A percentile compares a stretch with the other conserved stretches of the same genome.
Conservation (phyloP, 1,284 basidiomycete species). For the Rhizoctonia solani region DNA sequence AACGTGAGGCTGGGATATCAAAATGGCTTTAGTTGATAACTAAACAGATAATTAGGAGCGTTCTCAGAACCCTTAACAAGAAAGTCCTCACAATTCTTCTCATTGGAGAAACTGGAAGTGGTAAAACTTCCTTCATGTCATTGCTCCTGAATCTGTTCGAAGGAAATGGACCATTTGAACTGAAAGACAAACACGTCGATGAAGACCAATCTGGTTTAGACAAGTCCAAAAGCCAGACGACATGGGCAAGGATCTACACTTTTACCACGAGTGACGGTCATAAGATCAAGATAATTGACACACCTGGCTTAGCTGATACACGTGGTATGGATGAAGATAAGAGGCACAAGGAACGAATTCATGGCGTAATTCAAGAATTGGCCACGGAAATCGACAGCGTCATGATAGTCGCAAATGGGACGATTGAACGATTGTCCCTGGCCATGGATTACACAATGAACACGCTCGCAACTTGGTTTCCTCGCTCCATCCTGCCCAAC, state of each 20-base stretch:
- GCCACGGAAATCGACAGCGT: slow-evolving; percentile 36
- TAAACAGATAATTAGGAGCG: slow-evolving; percentile 10
- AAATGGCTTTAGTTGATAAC: no score
- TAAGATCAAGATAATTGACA: slow-evolving; percentile 41
- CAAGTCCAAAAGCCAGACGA: slow-evolving; percentile 12
- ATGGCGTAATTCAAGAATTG: slow-evolving; percentile 37
- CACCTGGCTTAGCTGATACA: slow-evolving; percentile 42
- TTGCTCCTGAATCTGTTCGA: slow-evolving; percentile 13
- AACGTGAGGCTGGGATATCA: no score
- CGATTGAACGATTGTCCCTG: slow-evolving; percentile 40
- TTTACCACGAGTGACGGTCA: slow-evolving; percentile 25
- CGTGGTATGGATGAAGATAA: slow-evolving; percentile 41
- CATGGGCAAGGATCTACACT: background rate
- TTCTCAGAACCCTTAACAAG: background rate
- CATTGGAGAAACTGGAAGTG: slow-evolving; percentile 14
- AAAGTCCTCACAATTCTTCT: background rate
- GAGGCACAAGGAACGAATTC: slow-evolving; percentile 40
- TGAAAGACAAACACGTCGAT: background rate
- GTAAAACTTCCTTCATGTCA: slow-evolving; percentile 24
- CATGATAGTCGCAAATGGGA: slow-evolving; percentile 42
- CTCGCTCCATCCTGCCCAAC: slow-evolving; percentile 42
- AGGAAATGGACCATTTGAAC: background rate
- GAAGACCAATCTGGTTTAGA: background rate
- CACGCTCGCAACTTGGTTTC: slow-evolving; percentile 43
- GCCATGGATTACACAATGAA: slow-evolving; percentile 43